phyloP scores from a whole-genome alignment of 2,329 filamentous ascomycete genomes.

The Diaporthe citri region DNA sequence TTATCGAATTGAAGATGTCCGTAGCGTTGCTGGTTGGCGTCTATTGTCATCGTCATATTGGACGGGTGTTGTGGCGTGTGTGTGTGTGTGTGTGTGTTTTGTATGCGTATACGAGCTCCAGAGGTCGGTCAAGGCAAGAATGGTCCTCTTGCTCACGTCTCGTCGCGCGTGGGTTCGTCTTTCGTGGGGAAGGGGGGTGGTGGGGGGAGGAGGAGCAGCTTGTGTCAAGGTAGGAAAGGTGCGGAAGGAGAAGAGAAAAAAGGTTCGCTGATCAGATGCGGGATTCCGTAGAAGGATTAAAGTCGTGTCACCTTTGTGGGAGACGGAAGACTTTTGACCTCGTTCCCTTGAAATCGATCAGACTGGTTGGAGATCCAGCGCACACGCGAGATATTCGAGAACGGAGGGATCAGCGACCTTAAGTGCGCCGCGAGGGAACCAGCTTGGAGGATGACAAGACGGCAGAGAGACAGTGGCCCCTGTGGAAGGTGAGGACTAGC shows the following conservation, averaged over 20 bases:
- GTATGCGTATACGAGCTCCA: constrained; percentile 37
- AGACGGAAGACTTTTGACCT: constrained; percentile 43
- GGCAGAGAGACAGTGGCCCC: constrained; percentile 40
- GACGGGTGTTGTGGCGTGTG: constrained; percentile 40
- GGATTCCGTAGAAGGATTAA: constrained; percentile 59
- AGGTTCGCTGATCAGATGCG: constrained; percentile 66
- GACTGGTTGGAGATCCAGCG: constrained; percentile 51
- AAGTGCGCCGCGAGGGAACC: constrained; percentile 38
- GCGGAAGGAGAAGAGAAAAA: constrained; percentile 35
- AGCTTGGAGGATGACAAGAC: constrained; percentile 35
- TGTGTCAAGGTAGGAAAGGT: constrained; percentile 34
- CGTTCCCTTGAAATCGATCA: constrained; percentile 29
- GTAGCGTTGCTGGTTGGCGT: constrained; percentile 86
- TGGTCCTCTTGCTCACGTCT: constrained; percentile 44
- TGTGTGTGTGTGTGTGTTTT: constrained; percentile 37
- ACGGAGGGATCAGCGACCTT: constrained; percentile 42
- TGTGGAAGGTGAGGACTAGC: constrained; percentile 49
- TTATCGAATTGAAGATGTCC: constrained; percentile 84
- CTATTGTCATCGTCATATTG: constrained; percentile 95
- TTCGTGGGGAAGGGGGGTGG: constrained; percentile 29
- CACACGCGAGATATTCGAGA: constrained; percentile 47
- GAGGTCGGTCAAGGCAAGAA: constrained; percentile 37
- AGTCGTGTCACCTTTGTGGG: constrained; percentile 54
- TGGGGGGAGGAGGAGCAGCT: constrained; percentile 21
- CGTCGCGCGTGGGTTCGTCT: constrained; percentile 39